Evolutionary conservation across 345 rosid genomes (phyloP).

Genomic region (Anastatica hierochuntica): DNA sequence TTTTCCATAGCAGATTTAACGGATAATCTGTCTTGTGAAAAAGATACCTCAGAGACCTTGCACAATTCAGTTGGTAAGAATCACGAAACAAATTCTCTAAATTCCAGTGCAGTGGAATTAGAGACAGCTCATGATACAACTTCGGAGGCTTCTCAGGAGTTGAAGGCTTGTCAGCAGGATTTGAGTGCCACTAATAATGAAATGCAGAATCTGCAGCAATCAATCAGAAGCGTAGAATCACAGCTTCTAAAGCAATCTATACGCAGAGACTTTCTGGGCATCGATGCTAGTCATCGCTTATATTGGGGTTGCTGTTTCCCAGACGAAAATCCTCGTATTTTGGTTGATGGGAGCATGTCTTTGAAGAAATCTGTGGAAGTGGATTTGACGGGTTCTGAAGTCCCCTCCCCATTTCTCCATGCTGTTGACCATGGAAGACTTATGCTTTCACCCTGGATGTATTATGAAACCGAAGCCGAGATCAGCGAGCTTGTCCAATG

Average conservation of each 20-base stretch:
- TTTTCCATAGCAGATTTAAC: slow-evolving; percentile 27
- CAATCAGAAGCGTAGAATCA: slow-evolving; percentile 43
- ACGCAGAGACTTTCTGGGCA: slow-evolving; percentile 80
- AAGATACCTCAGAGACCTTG: slow-evolving; percentile 25
- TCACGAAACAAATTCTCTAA: slow-evolving; percentile 20
- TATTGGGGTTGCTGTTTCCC: slow-evolving; percentile 71
- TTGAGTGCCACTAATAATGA: slow-evolving; percentile 45
- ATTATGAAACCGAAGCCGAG: slow-evolving; percentile 65
- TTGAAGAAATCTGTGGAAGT: slow-evolving; percentile 30
- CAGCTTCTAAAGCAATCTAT: slow-evolving; percentile 55
- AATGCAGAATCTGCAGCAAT: slow-evolving; percentile 43
- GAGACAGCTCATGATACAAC: slow-evolving; percentile 28
- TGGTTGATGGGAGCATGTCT: slow-evolving; percentile 67
- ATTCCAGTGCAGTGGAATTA: slow-evolving; percentile 22
- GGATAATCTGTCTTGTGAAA: slow-evolving; percentile 29
- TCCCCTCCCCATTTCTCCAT: slow-evolving; percentile 42
- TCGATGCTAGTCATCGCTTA: slow-evolving; percentile 66
- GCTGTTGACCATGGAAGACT: slow-evolving; percentile 31
- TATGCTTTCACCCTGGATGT: slow-evolving; percentile 41
- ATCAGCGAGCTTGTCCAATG: slow-evolving; percentile 57
- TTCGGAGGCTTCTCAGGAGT: slow-evolving; percentile 37
- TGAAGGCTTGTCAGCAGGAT: slow-evolving; percentile 46
- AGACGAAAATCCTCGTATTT: slow-evolving; percentile 39
- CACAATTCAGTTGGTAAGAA: slow-evolving; percentile 25
- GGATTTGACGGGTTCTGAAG: slow-evolving; percentile 40